Percentiles rank a stretch among this genome's conserved stretches.
Conservation (phyloP, 2,329 filamentous ascomycete species). For the Penicillium sp. region DNA sequence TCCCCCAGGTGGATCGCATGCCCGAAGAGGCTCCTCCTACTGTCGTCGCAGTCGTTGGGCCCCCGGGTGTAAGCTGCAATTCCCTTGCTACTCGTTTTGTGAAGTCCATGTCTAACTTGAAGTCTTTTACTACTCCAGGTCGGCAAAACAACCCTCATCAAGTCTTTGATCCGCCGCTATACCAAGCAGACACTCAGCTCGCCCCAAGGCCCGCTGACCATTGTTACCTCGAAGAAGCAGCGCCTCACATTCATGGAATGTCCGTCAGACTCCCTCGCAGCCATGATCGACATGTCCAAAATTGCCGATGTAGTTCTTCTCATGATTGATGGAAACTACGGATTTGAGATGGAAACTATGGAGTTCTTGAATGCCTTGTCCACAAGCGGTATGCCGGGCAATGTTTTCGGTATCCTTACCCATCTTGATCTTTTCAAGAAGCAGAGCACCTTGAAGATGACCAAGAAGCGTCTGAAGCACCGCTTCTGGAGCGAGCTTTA, state of each 20-base stretch:
- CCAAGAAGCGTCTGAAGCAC: conserved; percentile 95
- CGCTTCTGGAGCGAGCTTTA: conserved; percentile 96
- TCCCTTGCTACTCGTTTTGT: neutral
- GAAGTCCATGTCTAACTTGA: conserved; percentile 1
- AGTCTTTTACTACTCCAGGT: conserved; percentile 35
- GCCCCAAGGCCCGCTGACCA: conserved; percentile 85
- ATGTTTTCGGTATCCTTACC: conserved; percentile 94
- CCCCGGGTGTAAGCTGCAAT: conserved; percentile 64
- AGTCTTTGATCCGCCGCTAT: conserved; percentile 88
- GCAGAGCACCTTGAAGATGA: conserved; percentile 81
- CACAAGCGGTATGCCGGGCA: conserved; percentile 96
- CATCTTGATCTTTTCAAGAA: conserved; percentile 95
- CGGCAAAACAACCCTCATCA: conserved; percentile 92
- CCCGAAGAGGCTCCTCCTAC: conserved; percentile 93
- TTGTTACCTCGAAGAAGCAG: conserved; percentile 93
- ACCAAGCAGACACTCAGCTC: conserved; percentile 90
- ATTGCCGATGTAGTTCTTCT: conserved; percentile 94
- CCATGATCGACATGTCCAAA: conserved; percentile 96
- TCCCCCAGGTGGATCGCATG: conserved; percentile 89
- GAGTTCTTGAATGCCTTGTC: conserved; percentile 93
- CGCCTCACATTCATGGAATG: conserved; percentile 94
- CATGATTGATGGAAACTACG: conserved; percentile 98
- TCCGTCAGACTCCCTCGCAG: conserved; percentile 84
- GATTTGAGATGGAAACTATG: conserved; percentile 99
- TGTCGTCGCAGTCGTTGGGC: conserved; percentile 89